Conservation (phyloP, 805 yeast genomes). For the Schwanniomyces occidentalis region DNA sequence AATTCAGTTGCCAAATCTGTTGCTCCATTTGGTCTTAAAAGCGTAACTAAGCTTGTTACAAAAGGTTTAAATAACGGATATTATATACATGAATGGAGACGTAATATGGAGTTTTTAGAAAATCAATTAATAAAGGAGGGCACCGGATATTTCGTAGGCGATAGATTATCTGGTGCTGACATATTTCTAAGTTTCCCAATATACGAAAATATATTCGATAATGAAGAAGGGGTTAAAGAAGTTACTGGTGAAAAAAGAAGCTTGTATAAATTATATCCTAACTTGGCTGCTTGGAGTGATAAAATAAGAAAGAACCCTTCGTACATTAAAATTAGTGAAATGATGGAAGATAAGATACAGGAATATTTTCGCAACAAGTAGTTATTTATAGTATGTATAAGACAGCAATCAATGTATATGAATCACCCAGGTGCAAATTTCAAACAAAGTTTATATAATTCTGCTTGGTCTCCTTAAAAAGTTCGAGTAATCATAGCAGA, state of each 20-base stretch:
- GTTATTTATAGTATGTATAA: too few species aligned
- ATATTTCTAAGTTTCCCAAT: constrained; percentile 38
- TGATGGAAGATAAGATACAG: constrained; percentile 31
- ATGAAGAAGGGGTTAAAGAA: constrained; percentile 34
- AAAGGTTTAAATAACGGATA: constrained; percentile 49
- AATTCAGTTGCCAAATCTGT: constrained; percentile 40
- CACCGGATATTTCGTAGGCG: constrained; percentile 40
- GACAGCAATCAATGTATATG: too few species aligned
- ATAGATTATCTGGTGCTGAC: constrained; percentile 39
- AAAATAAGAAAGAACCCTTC: constrained; percentile 30
- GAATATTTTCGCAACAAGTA: too few species aligned
- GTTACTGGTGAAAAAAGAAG: constrained; percentile 34
- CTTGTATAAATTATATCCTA: constrained; percentile 32
- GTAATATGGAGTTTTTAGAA: constrained; percentile 31
- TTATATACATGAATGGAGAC: constrained; percentile 47
- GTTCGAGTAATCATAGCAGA: too few species aligned
- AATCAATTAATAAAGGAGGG: constrained; percentile 21
- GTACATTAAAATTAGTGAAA: constrained; percentile 28
- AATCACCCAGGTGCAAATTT: too few species aligned
- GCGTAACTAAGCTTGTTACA: constrained; percentile 43
- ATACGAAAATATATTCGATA: constrained; percentile 36
- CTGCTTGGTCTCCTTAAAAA: too few species aligned
- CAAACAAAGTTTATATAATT: too few species aligned
- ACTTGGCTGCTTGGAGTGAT: constrained; percentile 39
- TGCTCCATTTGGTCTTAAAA: constrained; percentile 51